Conservation (phyloP, 1,284 basidiomycete genomes). For the Apiotrichum montevideense region DNA sequence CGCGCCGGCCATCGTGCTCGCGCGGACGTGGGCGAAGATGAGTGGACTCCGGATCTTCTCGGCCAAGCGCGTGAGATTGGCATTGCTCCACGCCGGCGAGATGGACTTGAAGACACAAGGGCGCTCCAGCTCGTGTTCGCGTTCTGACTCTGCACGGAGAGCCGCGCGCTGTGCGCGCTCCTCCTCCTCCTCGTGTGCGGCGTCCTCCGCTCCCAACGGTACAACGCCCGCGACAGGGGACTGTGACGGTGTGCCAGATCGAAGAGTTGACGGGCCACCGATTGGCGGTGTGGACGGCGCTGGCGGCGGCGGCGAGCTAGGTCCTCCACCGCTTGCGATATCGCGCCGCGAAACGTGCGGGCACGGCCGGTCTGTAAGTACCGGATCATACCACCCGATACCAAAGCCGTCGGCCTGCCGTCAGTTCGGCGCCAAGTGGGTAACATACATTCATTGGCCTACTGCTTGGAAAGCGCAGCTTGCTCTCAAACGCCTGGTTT, state of each 20-base stretch:
- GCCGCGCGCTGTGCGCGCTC: constrained; percentile 24
- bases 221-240: neutral
- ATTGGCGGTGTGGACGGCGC: neutral
- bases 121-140: constrained; percentile 70
- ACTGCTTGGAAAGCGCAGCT: constrained; percentile 69
- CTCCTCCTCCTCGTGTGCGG: constrained; percentile 10
- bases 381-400: constrained; percentile 63
- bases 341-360: neutral
- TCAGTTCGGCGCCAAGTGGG: too few relatives aligned
- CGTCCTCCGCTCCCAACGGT: constrained; percentile 6
- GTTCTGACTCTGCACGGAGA: constrained; percentile 27
- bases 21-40: constrained; percentile 89
- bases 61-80: constrained; percentile 77
- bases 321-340: neutral
- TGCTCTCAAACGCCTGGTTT: constrained; percentile 89
- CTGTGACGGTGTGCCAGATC: constrained; percentile 10
- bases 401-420: constrained; percentile 83
- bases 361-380: constrained; percentile 4
- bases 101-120: constrained; percentile 97
- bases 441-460: constrained; percentile 65
- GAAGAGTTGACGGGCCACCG: constrained; percentile 8
- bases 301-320: neutral
- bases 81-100: constrained; percentile 94
- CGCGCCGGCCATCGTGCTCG: constrained; percentile 58
- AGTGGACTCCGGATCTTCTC: constrained; percentile 92